phyloP scores from a whole-genome alignment of 441 rosid species.

The Capsella rubella region DNA sequence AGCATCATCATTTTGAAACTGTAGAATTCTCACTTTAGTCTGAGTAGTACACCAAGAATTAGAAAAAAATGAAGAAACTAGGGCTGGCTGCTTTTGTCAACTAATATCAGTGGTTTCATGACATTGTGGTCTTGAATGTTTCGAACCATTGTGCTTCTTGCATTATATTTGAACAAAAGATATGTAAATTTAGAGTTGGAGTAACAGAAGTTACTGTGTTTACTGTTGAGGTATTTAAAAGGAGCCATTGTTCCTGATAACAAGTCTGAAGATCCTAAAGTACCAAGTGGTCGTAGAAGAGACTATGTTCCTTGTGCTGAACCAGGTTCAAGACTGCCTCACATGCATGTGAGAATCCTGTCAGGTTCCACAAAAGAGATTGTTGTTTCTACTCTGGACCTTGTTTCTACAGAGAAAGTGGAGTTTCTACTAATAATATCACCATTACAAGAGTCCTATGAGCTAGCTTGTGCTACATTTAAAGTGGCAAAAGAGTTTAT shows the following conservation, averaged over 20 bases:
- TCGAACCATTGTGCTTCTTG: slow-evolving; percentile 18
- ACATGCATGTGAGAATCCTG: slow-evolving; percentile 64
- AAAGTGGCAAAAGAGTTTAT: slow-evolving; percentile 55
- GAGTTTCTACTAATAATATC: slow-evolving; percentile 89
- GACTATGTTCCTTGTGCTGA: slow-evolving; percentile 81
- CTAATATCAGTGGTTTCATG: neutral
- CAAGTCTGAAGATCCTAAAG: slow-evolving; percentile 43
- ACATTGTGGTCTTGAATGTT: slow-evolving; percentile 10
- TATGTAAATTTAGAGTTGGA: neutral
- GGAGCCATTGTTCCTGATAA: slow-evolving; percentile 81
- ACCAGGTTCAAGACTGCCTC: slow-evolving; percentile 94
- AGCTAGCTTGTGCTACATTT: slow-evolving; percentile 55
- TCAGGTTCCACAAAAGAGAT: slow-evolving; percentile 56
- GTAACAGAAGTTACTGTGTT: neutral
- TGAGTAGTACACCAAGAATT: neutral
- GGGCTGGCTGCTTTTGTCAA: slow-evolving; percentile 13
- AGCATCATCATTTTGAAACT: slow-evolving; percentile 31
- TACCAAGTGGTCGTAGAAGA: slow-evolving; percentile 79
- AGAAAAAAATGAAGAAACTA: neutral
- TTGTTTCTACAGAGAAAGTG: slow-evolving; percentile 62
- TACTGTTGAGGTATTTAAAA: slow-evolving; percentile 63
- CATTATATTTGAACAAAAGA: neutral
- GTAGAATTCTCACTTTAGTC: slow-evolving; percentile 2
- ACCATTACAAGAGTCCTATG: slow-evolving; percentile 63
- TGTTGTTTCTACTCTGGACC: slow-evolving; percentile 72